A percentile compares a stretch with the other conserved stretches of the same genome.
Evolutionary conservation across 495 filamentous ascomycete genomes (phyloP).

Genomic region (Massariosphaeria phaeospora): DNA sequence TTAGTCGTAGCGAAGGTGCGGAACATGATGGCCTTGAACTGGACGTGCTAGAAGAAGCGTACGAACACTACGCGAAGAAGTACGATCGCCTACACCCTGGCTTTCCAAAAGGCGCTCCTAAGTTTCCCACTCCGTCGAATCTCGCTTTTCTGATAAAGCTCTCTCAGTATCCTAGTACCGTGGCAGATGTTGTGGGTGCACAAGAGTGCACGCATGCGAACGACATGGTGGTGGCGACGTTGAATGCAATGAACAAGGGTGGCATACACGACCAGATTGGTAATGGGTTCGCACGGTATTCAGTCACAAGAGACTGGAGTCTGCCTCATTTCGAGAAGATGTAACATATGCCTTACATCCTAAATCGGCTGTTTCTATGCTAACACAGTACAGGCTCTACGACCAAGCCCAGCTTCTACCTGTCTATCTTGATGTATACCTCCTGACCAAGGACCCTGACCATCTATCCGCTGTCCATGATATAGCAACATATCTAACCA

Average conservation of each 20-base stretch:
- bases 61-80: constrained; percentile 67
- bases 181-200: constrained; percentile 79
- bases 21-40: constrained; percentile 65
- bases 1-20: constrained; percentile 50
- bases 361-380: neutral
- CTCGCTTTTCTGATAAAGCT: constrained; percentile 77
- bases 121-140: constrained; percentile 87
- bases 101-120: constrained; percentile 67
- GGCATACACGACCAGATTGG: constrained; percentile 93
- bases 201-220: constrained; percentile 70
- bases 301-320: constrained; percentile 84
- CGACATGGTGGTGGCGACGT: constrained; percentile 74
- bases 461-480: constrained; percentile 78
- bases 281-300: constrained; percentile 84
- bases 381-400: constrained; percentile 52
- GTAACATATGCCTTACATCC: constrained; percentile 36
- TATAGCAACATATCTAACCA: constrained; percentile 75
- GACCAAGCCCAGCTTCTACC: constrained; percentile 87
- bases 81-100: constrained; percentile 77
- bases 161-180: constrained; percentile 62
- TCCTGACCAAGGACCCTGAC: constrained; percentile 63
- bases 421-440: constrained; percentile 84
- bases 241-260: constrained; percentile 76
- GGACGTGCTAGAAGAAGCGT: constrained; percentile 87
- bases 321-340: constrained; percentile 98